phyloP scores from a whole-genome alignment of 139 green algal species.

The Picochlorum sp. region DNA sequence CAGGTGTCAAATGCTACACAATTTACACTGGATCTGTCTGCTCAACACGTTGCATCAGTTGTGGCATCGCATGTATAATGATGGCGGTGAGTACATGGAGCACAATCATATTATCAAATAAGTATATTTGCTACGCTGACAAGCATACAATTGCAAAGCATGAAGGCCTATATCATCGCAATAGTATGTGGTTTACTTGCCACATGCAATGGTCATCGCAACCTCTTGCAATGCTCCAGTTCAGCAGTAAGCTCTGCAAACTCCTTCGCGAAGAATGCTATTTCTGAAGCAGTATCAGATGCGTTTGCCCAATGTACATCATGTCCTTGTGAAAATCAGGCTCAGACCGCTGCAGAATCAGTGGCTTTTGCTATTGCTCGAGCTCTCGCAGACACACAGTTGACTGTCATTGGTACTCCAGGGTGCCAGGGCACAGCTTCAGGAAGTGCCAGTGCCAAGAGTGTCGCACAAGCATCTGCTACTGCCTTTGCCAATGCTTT shows the following conservation, averaged over 20 bases:
- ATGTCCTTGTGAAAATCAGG: background rate
- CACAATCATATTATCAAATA: too few species aligned
- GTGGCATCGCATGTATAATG: too few species aligned
- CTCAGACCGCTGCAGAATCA: background rate
- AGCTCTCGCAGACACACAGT: background rate
- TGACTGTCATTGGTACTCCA: background rate
- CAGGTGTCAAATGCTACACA: too few species aligned
- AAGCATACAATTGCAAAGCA: too few species aligned
- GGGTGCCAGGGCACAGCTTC: background rate
- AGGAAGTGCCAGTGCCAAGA: background rate
- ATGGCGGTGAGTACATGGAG: too few species aligned
- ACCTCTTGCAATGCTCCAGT: too few species aligned
- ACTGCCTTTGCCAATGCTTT: background rate
- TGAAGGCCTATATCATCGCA: too few species aligned
- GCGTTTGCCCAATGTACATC: conserved; percentile 7
- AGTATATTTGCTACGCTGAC: too few species aligned
- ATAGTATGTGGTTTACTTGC: too few species aligned
- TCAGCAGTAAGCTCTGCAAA: background rate
- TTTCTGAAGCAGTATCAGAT: conserved; percentile 3
- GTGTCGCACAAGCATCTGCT: background rate
- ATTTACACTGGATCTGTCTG: too few species aligned
- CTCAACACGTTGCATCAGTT: too few species aligned
- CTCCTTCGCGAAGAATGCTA: background rate
- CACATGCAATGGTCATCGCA: too few species aligned
- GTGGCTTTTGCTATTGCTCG: background rate